These are phyloP conservation scores for Funneliformis caledonium DNA, from an alignment of 371 early-diverging fungal genomes.

Conservation along the genomic window DNA sequence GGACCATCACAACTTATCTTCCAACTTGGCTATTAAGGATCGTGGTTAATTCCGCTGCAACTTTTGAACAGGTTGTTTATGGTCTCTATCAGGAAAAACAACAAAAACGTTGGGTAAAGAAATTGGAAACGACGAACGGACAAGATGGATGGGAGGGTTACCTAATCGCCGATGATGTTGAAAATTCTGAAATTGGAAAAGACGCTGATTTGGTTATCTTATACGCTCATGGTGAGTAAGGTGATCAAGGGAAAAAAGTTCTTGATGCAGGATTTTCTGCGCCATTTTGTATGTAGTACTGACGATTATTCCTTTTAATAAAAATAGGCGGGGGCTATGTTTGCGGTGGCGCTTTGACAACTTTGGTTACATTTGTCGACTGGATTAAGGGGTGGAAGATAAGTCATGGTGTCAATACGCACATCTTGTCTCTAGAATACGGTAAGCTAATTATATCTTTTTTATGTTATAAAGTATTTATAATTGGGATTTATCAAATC, in stretches of 20 bases:
- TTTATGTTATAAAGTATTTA: neutral
- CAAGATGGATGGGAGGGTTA: slow-evolving; percentile 3
- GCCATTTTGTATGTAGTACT: neutral
- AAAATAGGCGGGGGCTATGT: slow-evolving; percentile 20
- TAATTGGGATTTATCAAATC: neutral
- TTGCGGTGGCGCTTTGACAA: neutral
- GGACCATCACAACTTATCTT: neutral
- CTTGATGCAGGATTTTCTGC: neutral
- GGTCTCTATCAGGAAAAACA: neutral
- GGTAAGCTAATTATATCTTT: slow-evolving; percentile 11
- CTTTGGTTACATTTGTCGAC: neutral
- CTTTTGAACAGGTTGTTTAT: neutral
- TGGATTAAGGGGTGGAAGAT: slow-evolving; percentile 31
- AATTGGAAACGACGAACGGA: neutral
- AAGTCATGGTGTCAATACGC: slow-evolving; percentile 18
- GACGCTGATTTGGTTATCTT: slow-evolving; percentile 29
- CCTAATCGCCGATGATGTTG: slow-evolving; percentile 20
- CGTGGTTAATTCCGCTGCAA: neutral
- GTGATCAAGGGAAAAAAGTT: neutral
- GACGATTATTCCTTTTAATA: neutral
- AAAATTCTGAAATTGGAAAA: slow-evolving; percentile 9
- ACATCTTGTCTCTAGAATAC: slow-evolving; percentile 32
- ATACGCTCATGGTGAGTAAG: slow-evolving; percentile 35
- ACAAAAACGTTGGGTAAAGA: slow-evolving; percentile 19
- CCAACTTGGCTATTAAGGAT: neutral